phyloP scores from a whole-genome alignment of 441 rosid species.

The Erysimum cheiri region DNA sequence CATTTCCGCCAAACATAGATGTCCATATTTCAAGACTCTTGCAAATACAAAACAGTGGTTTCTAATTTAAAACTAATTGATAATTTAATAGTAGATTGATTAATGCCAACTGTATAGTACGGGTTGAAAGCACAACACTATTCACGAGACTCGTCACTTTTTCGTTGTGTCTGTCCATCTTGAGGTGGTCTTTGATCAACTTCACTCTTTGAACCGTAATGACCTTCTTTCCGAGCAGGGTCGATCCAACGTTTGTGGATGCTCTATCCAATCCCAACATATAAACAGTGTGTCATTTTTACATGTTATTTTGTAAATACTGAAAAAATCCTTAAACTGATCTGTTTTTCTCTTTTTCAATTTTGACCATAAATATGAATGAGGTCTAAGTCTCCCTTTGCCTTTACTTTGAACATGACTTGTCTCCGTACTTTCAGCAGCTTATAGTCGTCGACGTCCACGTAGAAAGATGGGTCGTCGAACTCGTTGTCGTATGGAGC shows the following conservation, averaged over 20 bases:
- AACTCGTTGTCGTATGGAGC: background rate
- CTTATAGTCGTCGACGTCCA: background rate
- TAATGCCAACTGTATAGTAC: background rate
- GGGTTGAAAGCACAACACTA: background rate
- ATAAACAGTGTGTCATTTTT: background rate
- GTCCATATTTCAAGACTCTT: too few relatives aligned
- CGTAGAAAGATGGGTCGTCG: background rate
- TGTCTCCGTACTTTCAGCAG: slow-evolving; percentile 7
- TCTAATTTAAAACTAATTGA: too few relatives aligned
- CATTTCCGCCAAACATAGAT: background rate
- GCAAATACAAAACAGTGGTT: too few relatives aligned
- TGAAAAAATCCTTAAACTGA: background rate
- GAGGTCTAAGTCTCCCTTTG: background rate
- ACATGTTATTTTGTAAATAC: background rate
- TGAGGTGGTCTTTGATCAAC: background rate
- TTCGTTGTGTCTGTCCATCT: background rate
- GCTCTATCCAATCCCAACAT: background rate
- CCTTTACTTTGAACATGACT: background rate
- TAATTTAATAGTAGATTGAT: background rate
- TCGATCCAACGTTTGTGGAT: background rate
- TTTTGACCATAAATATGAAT: slow-evolving; percentile 1
- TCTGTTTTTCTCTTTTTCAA: background rate
- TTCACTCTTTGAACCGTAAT: background rate
- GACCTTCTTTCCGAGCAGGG: background rate
- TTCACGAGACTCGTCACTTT: background rate